Percentiles rank a stretch among this genome's conserved stretches.
These are phyloP conservation scores for Dothideomycetidae sp. DNA, from an alignment of 2,329 filamentous ascomycete genomes.

Conservation along the genomic window DNA sequence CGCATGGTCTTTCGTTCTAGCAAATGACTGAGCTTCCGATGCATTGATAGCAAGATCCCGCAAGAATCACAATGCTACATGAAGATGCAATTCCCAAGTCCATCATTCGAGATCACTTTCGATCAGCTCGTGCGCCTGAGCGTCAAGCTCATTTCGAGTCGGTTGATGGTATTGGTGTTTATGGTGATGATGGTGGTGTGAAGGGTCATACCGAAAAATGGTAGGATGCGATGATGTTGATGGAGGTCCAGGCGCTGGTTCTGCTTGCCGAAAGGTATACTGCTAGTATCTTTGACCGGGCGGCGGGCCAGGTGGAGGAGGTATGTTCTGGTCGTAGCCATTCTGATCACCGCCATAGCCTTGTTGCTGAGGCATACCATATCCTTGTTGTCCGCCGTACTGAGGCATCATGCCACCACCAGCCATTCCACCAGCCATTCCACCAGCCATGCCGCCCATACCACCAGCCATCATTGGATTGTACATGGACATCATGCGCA, in stretches of 20 bases:
- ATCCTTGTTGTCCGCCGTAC: slow-evolving; percentile 13
- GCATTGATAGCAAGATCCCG: neutral
- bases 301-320: slow-evolving; percentile 27
- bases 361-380: slow-evolving; percentile 22
- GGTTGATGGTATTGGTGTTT: slow-evolving; percentile 3
- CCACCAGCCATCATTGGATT: slow-evolving; percentile 1
- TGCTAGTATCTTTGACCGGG: slow-evolving; percentile 13
- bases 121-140: slow-evolving; percentile 2
- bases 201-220: too few relatives aligned
- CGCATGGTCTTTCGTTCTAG: too few relatives aligned
- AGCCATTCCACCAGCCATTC: slow-evolving; percentile 8
- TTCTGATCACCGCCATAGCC: slow-evolving; percentile 6
- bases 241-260: neutral
- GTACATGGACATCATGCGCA: slow-evolving; percentile 22
- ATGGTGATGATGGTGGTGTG: slow-evolving; percentile 5
- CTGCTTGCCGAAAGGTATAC: neutral
- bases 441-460: slow-evolving; percentile 5
- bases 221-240: neutral
- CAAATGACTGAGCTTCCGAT: too few relatives aligned
- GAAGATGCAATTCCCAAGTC: too few relatives aligned
- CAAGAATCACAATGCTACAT: too few relatives aligned
- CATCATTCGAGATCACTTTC: slow-evolving; percentile 6
- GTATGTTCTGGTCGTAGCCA: slow-evolving; percentile 15
- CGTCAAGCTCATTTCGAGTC: slow-evolving; percentile 5
- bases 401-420: slow-evolving; percentile 12